Conservation (phyloP, 106 monocot species). For the Dendrobium catenatum region DNA sequence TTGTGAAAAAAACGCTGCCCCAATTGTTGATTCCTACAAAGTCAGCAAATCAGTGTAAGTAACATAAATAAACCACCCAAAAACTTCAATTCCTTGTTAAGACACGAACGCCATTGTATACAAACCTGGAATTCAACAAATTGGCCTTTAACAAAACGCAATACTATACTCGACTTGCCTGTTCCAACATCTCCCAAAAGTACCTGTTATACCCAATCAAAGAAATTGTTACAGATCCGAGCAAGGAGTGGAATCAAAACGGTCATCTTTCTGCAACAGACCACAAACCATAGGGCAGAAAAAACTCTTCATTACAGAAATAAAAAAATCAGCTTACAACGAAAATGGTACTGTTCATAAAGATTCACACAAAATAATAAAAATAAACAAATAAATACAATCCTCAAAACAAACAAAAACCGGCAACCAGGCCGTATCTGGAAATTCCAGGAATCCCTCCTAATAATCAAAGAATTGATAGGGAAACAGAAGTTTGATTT, state of each 20-base stretch:
- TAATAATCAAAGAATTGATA: not conserved
- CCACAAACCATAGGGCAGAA: not conserved
- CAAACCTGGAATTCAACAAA: conserved; percentile 91
- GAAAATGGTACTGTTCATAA: not conserved
- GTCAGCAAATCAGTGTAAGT: not conserved
- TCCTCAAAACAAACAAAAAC: not conserved
- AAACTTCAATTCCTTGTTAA: not conserved
- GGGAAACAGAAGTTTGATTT: not conserved
- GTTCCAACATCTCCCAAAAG: conserved; percentile 91
- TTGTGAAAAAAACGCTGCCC: conserved; percentile 86
- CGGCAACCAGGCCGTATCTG: not conserved
- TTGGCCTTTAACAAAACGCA: conserved; percentile 92
- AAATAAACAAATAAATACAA: not conserved
- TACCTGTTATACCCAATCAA: conserved; percentile 39
- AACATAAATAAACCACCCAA: not conserved
- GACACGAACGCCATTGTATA: too few relatives aligned
- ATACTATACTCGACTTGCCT: conserved; percentile 83
- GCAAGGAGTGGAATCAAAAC: not conserved
- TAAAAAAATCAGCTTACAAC: not conserved
- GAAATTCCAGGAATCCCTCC: not conserved
- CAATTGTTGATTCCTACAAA: conserved; percentile 86
- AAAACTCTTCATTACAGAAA: not conserved
- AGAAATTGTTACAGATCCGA: not conserved
- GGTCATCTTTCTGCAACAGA: not conserved
- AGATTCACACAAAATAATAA: not conserved